Evolutionary conservation across 306 rosid genomes (phyloP).

Genomic region (Quercus alba): DNA sequence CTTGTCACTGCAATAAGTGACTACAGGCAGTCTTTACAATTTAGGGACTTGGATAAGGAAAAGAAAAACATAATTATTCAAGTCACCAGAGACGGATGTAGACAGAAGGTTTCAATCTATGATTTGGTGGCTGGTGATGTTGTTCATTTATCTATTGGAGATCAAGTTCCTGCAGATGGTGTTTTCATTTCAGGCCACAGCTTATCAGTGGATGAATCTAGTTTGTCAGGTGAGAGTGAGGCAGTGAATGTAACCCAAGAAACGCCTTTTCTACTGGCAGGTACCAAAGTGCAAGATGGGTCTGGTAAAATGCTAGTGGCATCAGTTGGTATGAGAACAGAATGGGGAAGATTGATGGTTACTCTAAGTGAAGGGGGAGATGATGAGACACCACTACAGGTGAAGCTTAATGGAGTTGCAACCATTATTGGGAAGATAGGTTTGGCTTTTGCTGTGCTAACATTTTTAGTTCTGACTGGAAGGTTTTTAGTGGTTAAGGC

Average conservation of each 20-base stretch:
- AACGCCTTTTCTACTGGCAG: conserved; percentile 66
- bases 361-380: conserved; percentile 83
- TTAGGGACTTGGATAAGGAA: conserved; percentile 78
- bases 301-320: conserved; percentile 82
- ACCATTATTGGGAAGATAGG: conserved; percentile 91
- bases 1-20: conserved; percentile 82
- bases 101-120: conserved; percentile 68
- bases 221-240: conserved; percentile 90
- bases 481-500: conserved; percentile 56
- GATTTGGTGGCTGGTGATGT: conserved; percentile 85
- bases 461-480: conserved; percentile 67
- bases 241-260: conserved; percentile 37
- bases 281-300: conserved; percentile 87
- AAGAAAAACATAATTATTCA: conserved; percentile 74
- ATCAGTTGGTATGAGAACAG: conserved; percentile 89
- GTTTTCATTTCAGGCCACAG: conserved; percentile 64
- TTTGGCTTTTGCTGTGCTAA: conserved; percentile 63
- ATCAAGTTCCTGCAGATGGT: conserved; percentile 88
- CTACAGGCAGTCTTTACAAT: conserved; percentile 78
- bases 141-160: conserved; percentile 76
- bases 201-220: conserved; percentile 73
- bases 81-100: conserved; percentile 68
- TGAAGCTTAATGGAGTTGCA: conserved; percentile 89
- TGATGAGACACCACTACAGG: conserved; percentile 93
- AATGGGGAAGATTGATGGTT: conserved; percentile 94